A percentile compares a stretch with the other conserved stretches of the same genome.
These are phyloP conservation scores for Colletotrichum navitas DNA, from an alignment of 2,329 filamentous ascomycete species.

Conservation along the genomic window DNA sequence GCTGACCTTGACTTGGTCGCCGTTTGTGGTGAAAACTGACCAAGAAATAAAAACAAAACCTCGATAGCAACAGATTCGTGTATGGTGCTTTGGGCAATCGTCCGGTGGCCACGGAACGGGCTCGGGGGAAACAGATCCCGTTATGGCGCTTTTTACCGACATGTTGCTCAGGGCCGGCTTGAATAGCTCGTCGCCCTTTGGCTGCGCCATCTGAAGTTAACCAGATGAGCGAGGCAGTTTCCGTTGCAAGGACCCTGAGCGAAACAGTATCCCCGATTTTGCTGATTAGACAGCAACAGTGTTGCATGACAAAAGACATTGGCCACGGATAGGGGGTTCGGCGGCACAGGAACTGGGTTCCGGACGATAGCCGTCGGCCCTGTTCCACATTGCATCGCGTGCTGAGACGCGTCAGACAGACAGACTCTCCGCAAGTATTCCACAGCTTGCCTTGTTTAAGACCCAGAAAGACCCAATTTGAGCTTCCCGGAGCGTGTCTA, in stretches of 20 bases:
- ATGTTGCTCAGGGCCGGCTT: neutral
- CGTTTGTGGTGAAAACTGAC: neutral
- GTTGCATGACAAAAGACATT: neutral
- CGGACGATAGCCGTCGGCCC: neutral
- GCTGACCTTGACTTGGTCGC: neutral
- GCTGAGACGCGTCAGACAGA: slow-evolving; percentile 32
- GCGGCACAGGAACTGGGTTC: neutral
- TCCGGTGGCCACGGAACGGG: neutral
- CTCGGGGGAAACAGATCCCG: neutral
- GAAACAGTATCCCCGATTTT: neutral
- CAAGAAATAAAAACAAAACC: neutral
- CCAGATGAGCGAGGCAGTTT: neutral
- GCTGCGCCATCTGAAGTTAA: neutral
- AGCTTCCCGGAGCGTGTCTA: neutral
- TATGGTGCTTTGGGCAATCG: neutral
- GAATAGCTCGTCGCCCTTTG: neutral
- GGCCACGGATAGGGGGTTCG: neutral
- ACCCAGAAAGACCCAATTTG: neutral
- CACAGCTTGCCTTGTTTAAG: slow-evolving; percentile 10
- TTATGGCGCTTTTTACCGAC: neutral
- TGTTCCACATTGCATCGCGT: slow-evolving; percentile 11
- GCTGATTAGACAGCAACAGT: neutral
- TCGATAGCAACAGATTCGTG: too few species aligned
- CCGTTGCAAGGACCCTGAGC: neutral
- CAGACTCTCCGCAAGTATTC: slow-evolving; percentile 14